Evolutionary conservation across 768 basidiomycete species (phyloP).

Genomic region (Tricholoma flavovirens): DNA sequence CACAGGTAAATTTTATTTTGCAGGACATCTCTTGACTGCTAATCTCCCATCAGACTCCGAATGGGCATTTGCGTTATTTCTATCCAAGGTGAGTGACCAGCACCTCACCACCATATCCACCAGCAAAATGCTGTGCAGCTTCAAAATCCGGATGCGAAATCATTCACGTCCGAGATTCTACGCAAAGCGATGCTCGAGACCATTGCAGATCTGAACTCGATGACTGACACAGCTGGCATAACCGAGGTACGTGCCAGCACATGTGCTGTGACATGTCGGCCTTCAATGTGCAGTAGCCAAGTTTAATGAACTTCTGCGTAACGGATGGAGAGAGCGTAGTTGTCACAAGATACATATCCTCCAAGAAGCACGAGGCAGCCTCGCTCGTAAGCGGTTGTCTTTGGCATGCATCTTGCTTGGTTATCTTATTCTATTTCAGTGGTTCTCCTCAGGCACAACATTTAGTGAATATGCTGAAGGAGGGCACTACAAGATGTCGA

Average conservation of each 20-base stretch:
- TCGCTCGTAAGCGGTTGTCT: slow-evolving; percentile 52
- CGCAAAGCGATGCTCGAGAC: slow-evolving; percentile 87
- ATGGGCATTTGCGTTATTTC: slow-evolving; percentile 92
- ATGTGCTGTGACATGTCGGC: background rate
- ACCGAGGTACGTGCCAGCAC: slow-evolving; percentile 49
- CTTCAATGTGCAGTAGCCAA: slow-evolving; percentile 46
- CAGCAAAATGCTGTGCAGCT: slow-evolving; percentile 41
- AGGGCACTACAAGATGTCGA: slow-evolving; percentile 92
- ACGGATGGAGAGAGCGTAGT: slow-evolving; percentile 94
- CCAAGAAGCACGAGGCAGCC: slow-evolving; percentile 86
- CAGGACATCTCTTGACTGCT: background rate
- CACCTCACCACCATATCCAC: background rate
- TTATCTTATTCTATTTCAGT: slow-evolving; percentile 35
- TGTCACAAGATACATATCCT: slow-evolving; percentile 92
- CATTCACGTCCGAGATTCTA: slow-evolving; percentile 66
- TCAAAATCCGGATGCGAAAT: slow-evolving; percentile 68
- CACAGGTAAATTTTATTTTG: slow-evolving; percentile 52
- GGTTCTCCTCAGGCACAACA: slow-evolving; percentile 93
- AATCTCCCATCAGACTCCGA: slow-evolving; percentile 65
- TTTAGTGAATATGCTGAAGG: slow-evolving; percentile 88
- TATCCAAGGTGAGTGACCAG: slow-evolving; percentile 57
- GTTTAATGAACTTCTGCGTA: slow-evolving; percentile 92
- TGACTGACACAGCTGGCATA: slow-evolving; percentile 67
- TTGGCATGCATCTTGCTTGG: background rate
- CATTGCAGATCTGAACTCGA: slow-evolving; percentile 69